These are phyloP conservation scores for Linderniella brevidens DNA, from an alignment of 257 asterid genomes.

Conservation along the genomic window DNA sequence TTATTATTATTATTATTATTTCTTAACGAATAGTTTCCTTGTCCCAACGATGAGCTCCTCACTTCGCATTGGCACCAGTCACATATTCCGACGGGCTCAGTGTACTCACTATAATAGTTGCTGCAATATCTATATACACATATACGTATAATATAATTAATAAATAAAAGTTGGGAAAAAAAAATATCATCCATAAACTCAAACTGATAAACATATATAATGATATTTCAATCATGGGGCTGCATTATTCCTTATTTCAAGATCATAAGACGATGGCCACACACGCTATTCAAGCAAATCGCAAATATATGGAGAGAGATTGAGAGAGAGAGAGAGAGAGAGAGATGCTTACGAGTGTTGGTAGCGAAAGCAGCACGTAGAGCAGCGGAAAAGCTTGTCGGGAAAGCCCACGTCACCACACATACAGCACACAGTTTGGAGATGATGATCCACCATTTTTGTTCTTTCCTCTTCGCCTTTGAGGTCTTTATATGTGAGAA, in stretches of 20 bases:
- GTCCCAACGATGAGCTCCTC: slow-evolving; percentile 16
- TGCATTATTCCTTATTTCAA: no score
- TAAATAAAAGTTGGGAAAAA: background rate
- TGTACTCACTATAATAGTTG: slow-evolving; percentile 58
- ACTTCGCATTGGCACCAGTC: slow-evolving; percentile 87
- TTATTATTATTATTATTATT: slow-evolving; percentile 14
- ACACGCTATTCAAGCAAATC: background rate
- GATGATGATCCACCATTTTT: slow-evolving; percentile 30
- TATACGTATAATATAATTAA: background rate
- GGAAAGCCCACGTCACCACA: slow-evolving; percentile 85
- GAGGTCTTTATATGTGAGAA: background rate
- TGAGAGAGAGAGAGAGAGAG: background rate
- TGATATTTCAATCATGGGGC: no score
- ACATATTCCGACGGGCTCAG: slow-evolving; percentile 49
- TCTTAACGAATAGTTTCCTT: slow-evolving; percentile 20
- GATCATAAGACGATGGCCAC: no score
- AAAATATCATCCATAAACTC: background rate
- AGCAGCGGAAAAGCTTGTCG: slow-evolving; percentile 81
- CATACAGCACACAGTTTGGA: slow-evolving; percentile 49
- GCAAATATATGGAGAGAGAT: background rate
- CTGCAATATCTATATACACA: slow-evolving; percentile 55
- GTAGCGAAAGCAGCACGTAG: slow-evolving; percentile 52
- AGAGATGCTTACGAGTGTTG: slow-evolving; percentile 57
- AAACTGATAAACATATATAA: no score
- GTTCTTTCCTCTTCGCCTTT: background rate